A percentile compares a stretch with the other conserved stretches of the same genome.
Evolutionary conservation across 2,329 filamentous ascomycete species (phyloP).

Genomic region (Fusarium equiseti): DNA sequence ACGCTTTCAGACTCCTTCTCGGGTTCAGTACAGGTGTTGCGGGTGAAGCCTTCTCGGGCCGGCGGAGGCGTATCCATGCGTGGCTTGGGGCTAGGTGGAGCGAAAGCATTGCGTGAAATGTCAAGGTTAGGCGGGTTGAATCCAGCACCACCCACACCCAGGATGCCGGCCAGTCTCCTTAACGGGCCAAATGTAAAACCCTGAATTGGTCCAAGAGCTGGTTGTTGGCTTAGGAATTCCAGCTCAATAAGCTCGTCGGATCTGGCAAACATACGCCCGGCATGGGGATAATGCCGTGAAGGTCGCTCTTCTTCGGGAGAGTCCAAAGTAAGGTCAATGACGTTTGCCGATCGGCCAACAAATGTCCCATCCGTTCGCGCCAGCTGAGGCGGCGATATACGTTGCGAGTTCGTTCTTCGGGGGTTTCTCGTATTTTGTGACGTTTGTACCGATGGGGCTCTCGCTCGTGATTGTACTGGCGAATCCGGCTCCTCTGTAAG

Average conservation of each 20-base stretch:
- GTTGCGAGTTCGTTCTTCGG: slow-evolving; percentile 57
- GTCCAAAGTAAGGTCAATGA: slow-evolving; percentile 68
- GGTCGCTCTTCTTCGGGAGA: slow-evolving; percentile 53
- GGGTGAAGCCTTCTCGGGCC: slow-evolving; percentile 81
- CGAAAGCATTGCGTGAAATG: slow-evolving; percentile 50
- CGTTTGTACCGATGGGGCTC: slow-evolving; percentile 42
- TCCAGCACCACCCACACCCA: slow-evolving; percentile 39
- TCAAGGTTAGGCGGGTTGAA: slow-evolving; percentile 42
- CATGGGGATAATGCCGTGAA: slow-evolving; percentile 31
- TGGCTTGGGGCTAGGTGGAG: slow-evolving; percentile 57
- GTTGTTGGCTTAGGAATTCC: slow-evolving; percentile 43
- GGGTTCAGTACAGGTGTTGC: slow-evolving; percentile 65
- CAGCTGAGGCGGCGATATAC: slow-evolving; percentile 57
- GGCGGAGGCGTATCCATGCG: slow-evolving; percentile 72
- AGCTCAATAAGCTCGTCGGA: slow-evolving; percentile 48
- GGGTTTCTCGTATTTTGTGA: slow-evolving; percentile 51
- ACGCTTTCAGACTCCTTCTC: slow-evolving; percentile 72
- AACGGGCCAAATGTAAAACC: slow-evolving; percentile 44
- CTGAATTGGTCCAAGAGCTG: slow-evolving; percentile 22
- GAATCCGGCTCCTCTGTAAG: slow-evolving; percentile 65
- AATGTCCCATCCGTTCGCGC: slow-evolving; percentile 60
- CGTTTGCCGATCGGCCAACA: slow-evolving; percentile 49
- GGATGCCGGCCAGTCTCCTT: slow-evolving; percentile 45
- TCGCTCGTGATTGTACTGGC: slow-evolving; percentile 53
- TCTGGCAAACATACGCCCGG: slow-evolving; percentile 18